Conservation (phyloP, 106 monocot genomes). For the Allium fistulosum region DNA sequence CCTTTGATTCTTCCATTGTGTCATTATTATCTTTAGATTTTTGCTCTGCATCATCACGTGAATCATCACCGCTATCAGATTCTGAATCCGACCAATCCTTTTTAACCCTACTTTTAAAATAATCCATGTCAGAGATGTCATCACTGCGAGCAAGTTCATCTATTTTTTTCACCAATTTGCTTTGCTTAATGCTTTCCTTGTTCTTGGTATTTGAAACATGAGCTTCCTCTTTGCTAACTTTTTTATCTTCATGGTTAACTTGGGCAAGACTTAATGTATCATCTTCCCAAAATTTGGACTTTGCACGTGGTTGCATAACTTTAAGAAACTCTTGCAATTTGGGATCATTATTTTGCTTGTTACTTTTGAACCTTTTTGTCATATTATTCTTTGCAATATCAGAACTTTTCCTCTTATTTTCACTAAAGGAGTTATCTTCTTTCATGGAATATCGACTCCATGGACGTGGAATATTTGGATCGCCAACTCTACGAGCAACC, state of each 20-base stretch:
- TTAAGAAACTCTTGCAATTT: conserved; percentile 79
- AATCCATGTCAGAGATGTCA: conserved; percentile 62
- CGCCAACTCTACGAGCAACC: conserved; percentile 90
- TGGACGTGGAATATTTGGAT: conserved; percentile 70
- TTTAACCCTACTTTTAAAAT: conserved; percentile 77
- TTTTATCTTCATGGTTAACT: conserved; percentile 16
- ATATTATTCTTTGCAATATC: neutral
- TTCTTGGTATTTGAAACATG: conserved; percentile 7
- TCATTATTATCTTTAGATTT: conserved; percentile 10
- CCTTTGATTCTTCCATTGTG: conserved; percentile 10
- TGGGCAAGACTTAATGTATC: conserved; percentile 30
- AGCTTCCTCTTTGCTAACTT: conserved; percentile 17
- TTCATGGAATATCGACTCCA: conserved; percentile 79
- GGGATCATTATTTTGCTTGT: conserved; percentile 35
- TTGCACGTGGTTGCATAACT: conserved; percentile 81
- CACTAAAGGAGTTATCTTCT: conserved; percentile 7
- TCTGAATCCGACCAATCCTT: conserved; percentile 89
- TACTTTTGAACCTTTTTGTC: conserved; percentile 17
- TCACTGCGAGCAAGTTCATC: conserved; percentile 24
- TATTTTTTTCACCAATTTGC: conserved; percentile 7
- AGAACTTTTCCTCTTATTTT: conserved; percentile 19
- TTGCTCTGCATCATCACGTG: neutral
- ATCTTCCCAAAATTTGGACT: conserved; percentile 86
- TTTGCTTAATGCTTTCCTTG: conserved; percentile 9
- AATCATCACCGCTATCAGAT: conserved; percentile 39